phyloP scores from a whole-genome alignment of 768 basidiomycete genomes.

The Cubamyces sp. region DNA sequence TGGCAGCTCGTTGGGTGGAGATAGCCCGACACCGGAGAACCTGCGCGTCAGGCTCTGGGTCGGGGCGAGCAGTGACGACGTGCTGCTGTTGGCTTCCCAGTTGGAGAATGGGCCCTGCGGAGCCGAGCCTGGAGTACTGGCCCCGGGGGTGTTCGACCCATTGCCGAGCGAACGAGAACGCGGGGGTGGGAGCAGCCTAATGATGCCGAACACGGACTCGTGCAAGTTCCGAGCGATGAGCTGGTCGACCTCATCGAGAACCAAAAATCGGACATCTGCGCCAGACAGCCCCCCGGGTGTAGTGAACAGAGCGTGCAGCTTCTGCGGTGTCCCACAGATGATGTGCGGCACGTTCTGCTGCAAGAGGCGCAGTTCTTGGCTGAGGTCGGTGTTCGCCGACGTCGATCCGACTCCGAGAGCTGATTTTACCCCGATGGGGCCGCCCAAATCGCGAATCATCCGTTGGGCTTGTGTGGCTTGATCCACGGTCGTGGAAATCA shows the following conservation, averaged over 20 bases:
- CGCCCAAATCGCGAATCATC: slow-evolving; percentile 93
- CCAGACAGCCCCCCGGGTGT: slow-evolving; percentile 76
- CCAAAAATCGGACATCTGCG: slow-evolving; percentile 88
- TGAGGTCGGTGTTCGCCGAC: slow-evolving; percentile 58
- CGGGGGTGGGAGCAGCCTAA: slow-evolving; percentile 89
- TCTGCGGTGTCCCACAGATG: slow-evolving; percentile 96
- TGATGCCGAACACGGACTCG: slow-evolving; percentile 92
- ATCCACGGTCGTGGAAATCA: slow-evolving; percentile 98
- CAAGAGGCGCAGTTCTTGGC: slow-evolving; percentile 79
- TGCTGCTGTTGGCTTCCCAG: slow-evolving; percentile 31
- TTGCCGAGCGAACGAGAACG: slow-evolving; percentile 62
- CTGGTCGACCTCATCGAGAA: slow-evolving; percentile 97
- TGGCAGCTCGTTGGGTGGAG: slow-evolving; percentile 42
- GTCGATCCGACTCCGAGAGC: slow-evolving; percentile 86
- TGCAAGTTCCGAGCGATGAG: slow-evolving; percentile 96
- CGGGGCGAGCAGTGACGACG: slow-evolving; percentile 35
- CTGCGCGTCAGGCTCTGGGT: slow-evolving; percentile 50
- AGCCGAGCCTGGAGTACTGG: slow-evolving; percentile 38
- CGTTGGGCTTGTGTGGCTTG: slow-evolving; percentile 97
- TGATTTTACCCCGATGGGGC: slow-evolving; percentile 89
- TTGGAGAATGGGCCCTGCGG: slow-evolving; percentile 46
- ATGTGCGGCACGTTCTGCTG: slow-evolving; percentile 95
- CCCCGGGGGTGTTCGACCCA: slow-evolving; percentile 42
- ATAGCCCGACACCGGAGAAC: slow-evolving; percentile 57
- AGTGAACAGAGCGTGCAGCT: slow-evolving; percentile 90